A percentile compares a stretch with the other conserved stretches of the same genome.
phyloP scores from a whole-genome alignment of 2,329 filamentous ascomycete species.

The Trichoderma asperellum region DNA sequence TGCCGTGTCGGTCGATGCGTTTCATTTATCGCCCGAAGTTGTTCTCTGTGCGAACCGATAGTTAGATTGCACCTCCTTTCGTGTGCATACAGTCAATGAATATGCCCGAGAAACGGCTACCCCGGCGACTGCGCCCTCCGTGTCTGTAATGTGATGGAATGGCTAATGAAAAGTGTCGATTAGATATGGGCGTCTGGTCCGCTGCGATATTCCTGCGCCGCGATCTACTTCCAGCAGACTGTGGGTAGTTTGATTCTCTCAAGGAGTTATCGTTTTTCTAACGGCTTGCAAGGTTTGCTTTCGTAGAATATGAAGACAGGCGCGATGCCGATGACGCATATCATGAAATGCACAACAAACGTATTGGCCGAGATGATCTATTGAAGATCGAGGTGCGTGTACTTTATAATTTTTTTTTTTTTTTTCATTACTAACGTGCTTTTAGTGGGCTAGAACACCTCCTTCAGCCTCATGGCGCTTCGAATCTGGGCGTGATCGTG shows the following conservation, averaged over 20 bases:
- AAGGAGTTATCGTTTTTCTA: not conserved
- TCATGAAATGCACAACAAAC: conserved; percentile 99
- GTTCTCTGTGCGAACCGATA: conserved; percentile 36
- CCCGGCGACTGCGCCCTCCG: conserved; percentile 30
- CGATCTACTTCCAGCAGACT: conserved; percentile 91
- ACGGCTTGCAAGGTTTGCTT: conserved; percentile 72
- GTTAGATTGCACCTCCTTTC: conserved; percentile 33
- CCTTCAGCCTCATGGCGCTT: conserved; percentile 98
- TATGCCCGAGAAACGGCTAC: conserved; percentile 20
- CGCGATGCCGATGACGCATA: conserved; percentile 99
- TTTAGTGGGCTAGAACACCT: conserved; percentile 96
- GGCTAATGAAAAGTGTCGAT: conserved; percentile 48
- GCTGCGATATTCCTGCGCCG: conserved; percentile 96
- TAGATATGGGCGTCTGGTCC: conserved; percentile 96
- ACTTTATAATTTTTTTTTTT: conserved; percentile 4
- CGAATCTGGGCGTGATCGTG: conserved; percentile 83
- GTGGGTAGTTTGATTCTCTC: conserved; percentile 61
- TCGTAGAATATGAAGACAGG: conserved; percentile 98
- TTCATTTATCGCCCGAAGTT: conserved; percentile 36
- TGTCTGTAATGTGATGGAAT: conserved; percentile 29
- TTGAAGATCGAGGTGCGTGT: conserved; percentile 87
- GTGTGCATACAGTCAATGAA: conserved; percentile 29
- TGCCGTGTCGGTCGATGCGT: conserved; percentile 37
- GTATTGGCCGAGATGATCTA: conserved; percentile 90
- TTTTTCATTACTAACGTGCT: not conserved